phyloP scores from a whole-genome alignment of 768 basidiomycete species.

The Lactarius pseudohatsudake region DNA sequence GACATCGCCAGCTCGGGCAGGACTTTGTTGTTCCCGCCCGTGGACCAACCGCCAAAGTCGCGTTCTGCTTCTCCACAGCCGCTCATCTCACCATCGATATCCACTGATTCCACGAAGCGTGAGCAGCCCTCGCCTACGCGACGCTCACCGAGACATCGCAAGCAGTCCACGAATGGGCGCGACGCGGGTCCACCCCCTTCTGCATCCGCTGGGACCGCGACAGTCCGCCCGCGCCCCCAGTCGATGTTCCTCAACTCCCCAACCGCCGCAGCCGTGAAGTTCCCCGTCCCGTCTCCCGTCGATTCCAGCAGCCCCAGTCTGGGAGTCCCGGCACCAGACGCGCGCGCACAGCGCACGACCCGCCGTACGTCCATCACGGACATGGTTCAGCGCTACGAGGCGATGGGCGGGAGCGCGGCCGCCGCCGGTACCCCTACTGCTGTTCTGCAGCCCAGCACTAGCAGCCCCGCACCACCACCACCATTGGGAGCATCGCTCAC shows the following conservation, averaged over 20 bases:
- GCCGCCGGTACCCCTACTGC: neutral
- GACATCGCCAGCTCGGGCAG: constrained; percentile 5
- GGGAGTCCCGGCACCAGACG: constrained; percentile 50
- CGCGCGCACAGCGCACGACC: constrained; percentile 40
- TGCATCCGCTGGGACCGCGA: constrained; percentile 4
- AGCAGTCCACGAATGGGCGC: constrained; percentile 23
- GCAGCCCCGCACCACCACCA: constrained; percentile 2
- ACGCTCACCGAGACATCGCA: constrained; percentile 19
- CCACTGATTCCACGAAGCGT: constrained; percentile 14
- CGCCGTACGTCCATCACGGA: constrained; percentile 81
- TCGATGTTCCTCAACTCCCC: constrained; percentile 76
- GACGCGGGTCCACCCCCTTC: constrained; percentile 17
- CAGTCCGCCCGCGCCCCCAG: constrained; percentile 55
- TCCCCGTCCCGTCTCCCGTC: constrained; percentile 2
- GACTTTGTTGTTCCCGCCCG: constrained; percentile 15
- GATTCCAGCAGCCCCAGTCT: constrained; percentile 27
- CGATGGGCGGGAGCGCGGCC: constrained; percentile 43
- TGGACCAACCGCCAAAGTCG: constrained; percentile 7
- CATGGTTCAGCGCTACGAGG: constrained; percentile 83
- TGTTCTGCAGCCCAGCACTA: constrained; percentile 3
- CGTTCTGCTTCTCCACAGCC: constrained; percentile 26
- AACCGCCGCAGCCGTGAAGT: constrained; percentile 41
- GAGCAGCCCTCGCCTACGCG: constrained; percentile 8
- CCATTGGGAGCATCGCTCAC: constrained; percentile 4
- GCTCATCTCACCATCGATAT: constrained; percentile 17